Percentiles rank a stretch among this genome's conserved stretches.
Evolutionary conservation across 495 filamentous ascomycete species (phyloP).

Genomic region (Penicillium paradoxum): DNA sequence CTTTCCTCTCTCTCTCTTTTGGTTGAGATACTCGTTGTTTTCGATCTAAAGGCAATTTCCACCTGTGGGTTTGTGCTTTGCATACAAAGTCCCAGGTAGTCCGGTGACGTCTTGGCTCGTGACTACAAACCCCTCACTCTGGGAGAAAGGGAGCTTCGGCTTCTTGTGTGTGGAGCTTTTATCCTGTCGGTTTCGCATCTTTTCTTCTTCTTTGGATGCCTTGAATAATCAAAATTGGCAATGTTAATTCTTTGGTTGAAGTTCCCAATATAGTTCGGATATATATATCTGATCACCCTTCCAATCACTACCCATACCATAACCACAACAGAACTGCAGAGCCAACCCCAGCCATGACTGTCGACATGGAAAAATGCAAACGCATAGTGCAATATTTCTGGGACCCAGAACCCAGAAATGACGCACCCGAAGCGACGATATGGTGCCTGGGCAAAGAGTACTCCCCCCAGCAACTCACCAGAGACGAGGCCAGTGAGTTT

Average conservation of each 20-base stretch:
- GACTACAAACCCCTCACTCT: background rate
- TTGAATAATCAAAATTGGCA: background rate
- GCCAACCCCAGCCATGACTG: slow-evolving; percentile 38
- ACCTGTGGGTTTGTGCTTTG: background rate
- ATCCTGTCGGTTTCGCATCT: background rate
- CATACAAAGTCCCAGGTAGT: background rate
- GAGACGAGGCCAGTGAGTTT: slow-evolving; percentile 19
- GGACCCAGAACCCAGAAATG: slow-evolving; percentile 89
- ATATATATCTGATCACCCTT: background rate
- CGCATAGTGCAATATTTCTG: slow-evolving; percentile 89
- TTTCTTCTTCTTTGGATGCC: too few species aligned
- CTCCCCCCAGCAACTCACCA: slow-evolving; percentile 17
- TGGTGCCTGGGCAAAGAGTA: slow-evolving; percentile 89
- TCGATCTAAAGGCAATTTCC: too few species aligned
- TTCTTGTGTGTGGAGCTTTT: background rate
- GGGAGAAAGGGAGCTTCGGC: background rate
- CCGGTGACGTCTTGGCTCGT: slow-evolving; percentile 9
- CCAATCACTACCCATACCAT: background rate
- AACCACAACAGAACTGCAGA: background rate
- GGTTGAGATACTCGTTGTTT: background rate
- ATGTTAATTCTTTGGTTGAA: background rate
- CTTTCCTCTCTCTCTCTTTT: background rate
- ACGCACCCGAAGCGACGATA: slow-evolving; percentile 61
- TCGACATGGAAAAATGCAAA: slow-evolving; percentile 64
- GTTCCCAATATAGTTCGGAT: background rate